Conservation (phyloP, 768 basidiomycete species). For the Naematelia aurantialba region DNA sequence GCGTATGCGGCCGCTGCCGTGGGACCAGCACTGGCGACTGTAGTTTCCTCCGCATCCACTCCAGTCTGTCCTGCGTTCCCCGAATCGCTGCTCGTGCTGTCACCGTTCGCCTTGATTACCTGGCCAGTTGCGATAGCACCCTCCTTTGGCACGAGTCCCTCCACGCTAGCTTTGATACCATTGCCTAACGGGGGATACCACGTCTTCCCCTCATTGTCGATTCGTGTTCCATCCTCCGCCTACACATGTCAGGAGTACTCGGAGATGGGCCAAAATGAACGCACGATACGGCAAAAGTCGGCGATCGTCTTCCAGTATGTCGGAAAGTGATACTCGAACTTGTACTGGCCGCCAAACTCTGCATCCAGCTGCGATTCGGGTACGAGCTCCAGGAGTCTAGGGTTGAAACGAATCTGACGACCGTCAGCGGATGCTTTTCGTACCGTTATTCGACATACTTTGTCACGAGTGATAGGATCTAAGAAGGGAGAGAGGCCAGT, state of each 20-base stretch:
- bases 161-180: constrained; percentile 44
- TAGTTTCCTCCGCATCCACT: neutral
- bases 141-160: constrained; percentile 29
- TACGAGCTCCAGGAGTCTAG: constrained; percentile 70
- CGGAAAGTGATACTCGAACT: constrained; percentile 67
- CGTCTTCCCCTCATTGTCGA: constrained; percentile 40
- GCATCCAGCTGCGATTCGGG: constrained; percentile 71
- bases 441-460: constrained; percentile 55
- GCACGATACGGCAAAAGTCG: constrained; percentile 53
- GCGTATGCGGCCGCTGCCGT: neutral
- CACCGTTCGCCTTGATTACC: constrained; percentile 4
- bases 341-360: constrained; percentile 74
- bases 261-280: neutral
- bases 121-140: constrained; percentile 32
- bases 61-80: neutral
- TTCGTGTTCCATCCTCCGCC: constrained; percentile 44
- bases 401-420: constrained; percentile 81
- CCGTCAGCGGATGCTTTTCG: neutral
- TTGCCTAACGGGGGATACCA: constrained; percentile 43
- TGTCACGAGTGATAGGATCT: constrained; percentile 82
- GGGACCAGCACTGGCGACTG: neutral
- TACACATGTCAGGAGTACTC: constrained; percentile 6
- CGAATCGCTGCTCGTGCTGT: neutral
- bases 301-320: constrained; percentile 77
- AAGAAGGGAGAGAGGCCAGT: constrained; percentile 74